phyloP scores from a whole-genome alignment of 2,329 filamentous ascomycete species.

The Aspergillus clavatus region DNA sequence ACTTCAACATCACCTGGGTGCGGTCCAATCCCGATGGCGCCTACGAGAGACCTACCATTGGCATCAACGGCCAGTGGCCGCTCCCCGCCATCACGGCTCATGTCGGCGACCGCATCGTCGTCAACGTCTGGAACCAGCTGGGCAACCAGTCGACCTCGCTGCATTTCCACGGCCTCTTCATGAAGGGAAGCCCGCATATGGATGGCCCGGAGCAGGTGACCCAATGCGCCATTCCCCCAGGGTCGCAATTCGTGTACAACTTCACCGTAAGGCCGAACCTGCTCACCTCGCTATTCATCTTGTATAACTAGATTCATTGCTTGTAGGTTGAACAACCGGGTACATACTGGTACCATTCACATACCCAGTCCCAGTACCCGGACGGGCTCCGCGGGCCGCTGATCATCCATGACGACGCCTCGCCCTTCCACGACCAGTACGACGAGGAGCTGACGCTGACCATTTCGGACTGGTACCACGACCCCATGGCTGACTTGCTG shows the following conservation, averaged over 20 bases:
- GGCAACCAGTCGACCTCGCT: slow-evolving; percentile 60
- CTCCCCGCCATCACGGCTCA: slow-evolving; percentile 68
- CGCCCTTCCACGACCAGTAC: slow-evolving; percentile 50
- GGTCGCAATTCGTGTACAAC: slow-evolving; percentile 59
- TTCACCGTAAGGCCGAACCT: slow-evolving; percentile 55
- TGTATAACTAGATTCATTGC: too few relatives aligned
- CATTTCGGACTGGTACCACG: slow-evolving; percentile 70
- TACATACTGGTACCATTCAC: slow-evolving; percentile 65
- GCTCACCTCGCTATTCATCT: too few relatives aligned
- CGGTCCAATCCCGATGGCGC: slow-evolving; percentile 53
- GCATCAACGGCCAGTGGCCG: slow-evolving; percentile 71
- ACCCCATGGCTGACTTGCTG: slow-evolving; percentile 53
- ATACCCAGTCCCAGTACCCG: slow-evolving; percentile 59
- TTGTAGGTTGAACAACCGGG: slow-evolving; percentile 42
- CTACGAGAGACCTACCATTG: slow-evolving; percentile 52
- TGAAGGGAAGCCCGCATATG: slow-evolving; percentile 70
- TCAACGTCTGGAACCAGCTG: slow-evolving; percentile 65
- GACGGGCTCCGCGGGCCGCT: slow-evolving; percentile 66
- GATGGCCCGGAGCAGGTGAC: slow-evolving; percentile 66
- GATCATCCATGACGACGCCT: slow-evolving; percentile 58
- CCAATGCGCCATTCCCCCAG: slow-evolving; percentile 63
- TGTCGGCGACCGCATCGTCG: slow-evolving; percentile 65
- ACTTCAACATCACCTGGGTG: slow-evolving; percentile 54
- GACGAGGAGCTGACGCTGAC: slow-evolving; percentile 61
- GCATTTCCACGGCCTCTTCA: slow-evolving; percentile 75